phyloP scores from a whole-genome alignment of 176 grass and related monocot species.

The Juncus inflexus region DNA sequence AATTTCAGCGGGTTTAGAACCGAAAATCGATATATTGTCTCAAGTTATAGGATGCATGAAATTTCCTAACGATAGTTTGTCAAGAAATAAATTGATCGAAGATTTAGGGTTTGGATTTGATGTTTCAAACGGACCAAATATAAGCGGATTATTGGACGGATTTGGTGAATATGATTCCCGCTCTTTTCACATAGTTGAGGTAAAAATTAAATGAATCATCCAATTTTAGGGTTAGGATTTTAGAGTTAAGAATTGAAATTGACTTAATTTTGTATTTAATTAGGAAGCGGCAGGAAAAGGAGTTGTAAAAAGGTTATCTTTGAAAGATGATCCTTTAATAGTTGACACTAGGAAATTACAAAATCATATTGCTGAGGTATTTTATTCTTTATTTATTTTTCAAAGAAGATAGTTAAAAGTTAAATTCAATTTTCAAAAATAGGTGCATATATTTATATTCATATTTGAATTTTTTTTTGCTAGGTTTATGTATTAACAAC shows the following conservation, averaged over 20 bases:
- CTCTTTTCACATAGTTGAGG: slow-evolving; percentile 84
- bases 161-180: slow-evolving; percentile 90
- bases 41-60: slow-evolving; percentile 93
- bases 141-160: slow-evolving; percentile 78
- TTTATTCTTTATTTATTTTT: neutral
- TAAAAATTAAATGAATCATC: slow-evolving; percentile 32
- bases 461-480: slow-evolving; percentile 18
- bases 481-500: slow-evolving; percentile 73
- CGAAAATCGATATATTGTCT: slow-evolving; percentile 79
- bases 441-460: neutral
- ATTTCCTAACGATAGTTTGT: slow-evolving; percentile 59
- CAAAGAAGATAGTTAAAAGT: neutral
- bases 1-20: slow-evolving; percentile 51
- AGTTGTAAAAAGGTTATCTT: slow-evolving; percentile 46
- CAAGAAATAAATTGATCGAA: slow-evolving; percentile 69
- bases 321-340: slow-evolving; percentile 66
- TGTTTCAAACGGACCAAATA: slow-evolving; percentile 58
- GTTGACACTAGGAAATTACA: slow-evolving; percentile 78
- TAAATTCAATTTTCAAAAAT: neutral
- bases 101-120: slow-evolving; percentile 63
- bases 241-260: neutral
- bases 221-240: neutral
- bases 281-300: slow-evolving; percentile 77
- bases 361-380: slow-evolving; percentile 67
- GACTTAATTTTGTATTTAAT: neutral